These are phyloP conservation scores for Talaromyces pinophilus DNA, from an alignment of 2,329 filamentous ascomycete species.

Conservation along the genomic window DNA sequence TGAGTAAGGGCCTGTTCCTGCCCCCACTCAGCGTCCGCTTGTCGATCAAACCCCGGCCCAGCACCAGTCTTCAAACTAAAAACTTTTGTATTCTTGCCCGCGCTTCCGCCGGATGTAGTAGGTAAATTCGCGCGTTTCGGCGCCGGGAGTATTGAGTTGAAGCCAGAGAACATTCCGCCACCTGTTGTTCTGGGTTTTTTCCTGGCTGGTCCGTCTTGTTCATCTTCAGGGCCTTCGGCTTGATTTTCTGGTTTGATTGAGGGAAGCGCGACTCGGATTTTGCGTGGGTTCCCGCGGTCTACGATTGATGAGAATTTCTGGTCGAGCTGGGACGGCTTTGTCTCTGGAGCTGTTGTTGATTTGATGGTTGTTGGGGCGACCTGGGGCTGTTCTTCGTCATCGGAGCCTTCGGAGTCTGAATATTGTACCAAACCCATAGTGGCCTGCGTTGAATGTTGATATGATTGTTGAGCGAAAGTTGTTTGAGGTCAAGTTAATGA, in stretches of 20 bases:
- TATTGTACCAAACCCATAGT: conserved; percentile 78
- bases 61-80: conserved; percentile 81
- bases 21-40: conserved; percentile 47
- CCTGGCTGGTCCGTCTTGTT: conserved; percentile 61
- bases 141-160: conserved; percentile 82
- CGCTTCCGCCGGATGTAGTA: conserved; percentile 23
- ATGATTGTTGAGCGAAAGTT: not conserved
- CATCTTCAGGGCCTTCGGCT: conserved; percentile 37
- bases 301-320: conserved; percentile 72
- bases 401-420: conserved; percentile 74
- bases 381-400: conserved; percentile 54
- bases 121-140: conserved; percentile 61
- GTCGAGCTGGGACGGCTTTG: conserved; percentile 32
- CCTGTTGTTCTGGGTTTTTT: conserved; percentile 69
- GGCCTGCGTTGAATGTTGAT: not conserved
- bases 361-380: conserved; percentile 27
- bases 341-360: conserved; percentile 27
- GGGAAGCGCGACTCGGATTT: conserved; percentile 79
- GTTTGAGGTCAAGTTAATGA: not conserved
- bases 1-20: conserved; percentile 29
- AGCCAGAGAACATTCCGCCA: conserved; percentile 71
- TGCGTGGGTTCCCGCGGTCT: conserved; percentile 76
- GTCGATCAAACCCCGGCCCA: conserved; percentile 76
- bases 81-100: conserved; percentile 49
- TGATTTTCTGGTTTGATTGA: conserved; percentile 49